Evolutionary conservation across 2,329 filamentous ascomycete species (phyloP), one percentile per base, ranked within the genome.

Genomic region (Lachnellula arida): DNA sequence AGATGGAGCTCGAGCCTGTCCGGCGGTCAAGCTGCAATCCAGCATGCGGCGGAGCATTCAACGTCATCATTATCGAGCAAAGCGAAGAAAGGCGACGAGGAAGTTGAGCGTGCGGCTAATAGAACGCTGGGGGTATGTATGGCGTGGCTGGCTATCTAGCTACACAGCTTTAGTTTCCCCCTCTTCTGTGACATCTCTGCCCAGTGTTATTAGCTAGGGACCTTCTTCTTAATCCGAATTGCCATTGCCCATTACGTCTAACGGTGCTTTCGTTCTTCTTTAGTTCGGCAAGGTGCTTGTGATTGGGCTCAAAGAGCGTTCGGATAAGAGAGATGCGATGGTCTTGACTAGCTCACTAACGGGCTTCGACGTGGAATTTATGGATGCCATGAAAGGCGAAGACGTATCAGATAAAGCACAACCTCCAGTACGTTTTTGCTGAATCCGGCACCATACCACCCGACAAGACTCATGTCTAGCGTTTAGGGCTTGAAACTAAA

Each of bases 321-420:
- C 72, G 4, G 78, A 81, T 63, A 78, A 78, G 60, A 72, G 75
- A 49, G 78, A 81, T 70, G 74, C 73, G 3, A 66, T 81, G 17
- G 67, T 72, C 1, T 65, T 81, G 9, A 70, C 73, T 5, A 71
- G 74, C 40, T 68, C 73, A 0, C 54, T 78, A 35, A 73, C 72
- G 0, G 73, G 71, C 0, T 72, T 80, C 59, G 66, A 72, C 2
- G 61, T 78, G 0, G 72, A 78, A 6, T 78, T 72, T 63, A 61
- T 78, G 3, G 71, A 76, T 53, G 77, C 74, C 0, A 71, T 78
- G 2, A 66, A 63, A 15, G 74, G 74, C 1, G 68, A 73, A 7
- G 66, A 66, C 2, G 63, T 79, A 2, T 61, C 66, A 1, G 71
- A 77, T 49, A 78, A 78, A 58, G 71, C 75, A 4, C 51, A 76